Base-by-base conservation (phyloP, 192 early-diverging fungal species). In the Rhizophagus sp. region DNA sequence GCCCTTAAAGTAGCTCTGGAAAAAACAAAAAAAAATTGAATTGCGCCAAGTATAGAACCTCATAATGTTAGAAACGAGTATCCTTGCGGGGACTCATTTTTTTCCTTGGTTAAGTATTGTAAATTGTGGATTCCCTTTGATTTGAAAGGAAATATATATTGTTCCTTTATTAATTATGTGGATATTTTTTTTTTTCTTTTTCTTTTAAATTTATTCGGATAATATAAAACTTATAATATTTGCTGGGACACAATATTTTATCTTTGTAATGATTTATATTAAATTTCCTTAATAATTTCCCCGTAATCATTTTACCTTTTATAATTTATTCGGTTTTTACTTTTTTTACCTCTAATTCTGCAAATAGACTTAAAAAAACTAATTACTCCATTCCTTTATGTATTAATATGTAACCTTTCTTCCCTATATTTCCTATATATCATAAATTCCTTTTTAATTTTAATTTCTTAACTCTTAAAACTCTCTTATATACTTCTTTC, bases 1-100 rank as follows among this genome's bases (percentile, higher is more conserved):
- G 87, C 88, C 0, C 79, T 90, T 4, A 82, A 82, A 69, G 84
- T 88, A 13, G 89, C 75, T 12, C 44, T 77, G 24, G 65, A 6
- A 17, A 77, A 65, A 47, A 49, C 24, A 33, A 77, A 66, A 65
- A 63, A 66, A 62, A 75, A 75, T 7, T 39, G 22, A 39, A 71
- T 19, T 10, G 39, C 9, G 4, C 15, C 0, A 57, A 17, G 2
- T 19, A 47, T 11, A 47, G 11, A 47, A 47, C 2, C 1, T 47
- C 11, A 47, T 47, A 11, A 10, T 44, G 41, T 44, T 44, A 10
- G 41, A 44, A 11, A 47, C 39, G 39, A 41, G 39, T 41, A 41
- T 41, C 39, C 39, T 41, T 41, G 11, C 12, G 11, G 7, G 9
- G 2, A 2, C 17, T 19, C 50, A 5, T 57, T 57, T 57, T 17